Conservation (phyloP, 2,329 filamentous ascomycete genomes). For the Rutstroemia sp. region DNA sequence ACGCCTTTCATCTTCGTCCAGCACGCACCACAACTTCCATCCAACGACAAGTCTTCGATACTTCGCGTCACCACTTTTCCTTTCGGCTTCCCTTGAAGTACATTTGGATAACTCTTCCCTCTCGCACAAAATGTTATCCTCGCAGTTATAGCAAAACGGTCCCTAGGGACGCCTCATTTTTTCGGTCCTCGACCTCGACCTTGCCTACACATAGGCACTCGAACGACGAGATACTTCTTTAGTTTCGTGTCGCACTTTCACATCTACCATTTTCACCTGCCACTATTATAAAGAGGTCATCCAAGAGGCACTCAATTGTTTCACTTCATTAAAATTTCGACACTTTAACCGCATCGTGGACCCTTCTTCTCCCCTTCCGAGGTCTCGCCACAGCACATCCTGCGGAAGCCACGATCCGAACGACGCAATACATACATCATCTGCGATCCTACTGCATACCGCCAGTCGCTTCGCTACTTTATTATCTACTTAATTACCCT, state of each 20-base stretch:
- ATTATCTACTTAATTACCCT: constrained; percentile 7
- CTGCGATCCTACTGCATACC: not conserved
- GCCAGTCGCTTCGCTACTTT: constrained; percentile 2
- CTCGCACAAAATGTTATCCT: constrained; percentile 23
- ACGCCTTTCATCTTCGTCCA: not conserved
- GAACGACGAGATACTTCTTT: constrained; percentile 8
- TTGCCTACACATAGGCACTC: constrained; percentile 6
- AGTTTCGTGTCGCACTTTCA: not conserved
- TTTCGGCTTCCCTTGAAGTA: constrained; percentile 5
- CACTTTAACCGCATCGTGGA: not conserved
- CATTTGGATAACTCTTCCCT: constrained; percentile 18
- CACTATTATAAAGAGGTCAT: not conserved
- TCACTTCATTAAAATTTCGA: constrained; percentile 1
- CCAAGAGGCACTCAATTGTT: not conserved
- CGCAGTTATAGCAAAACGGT: constrained; percentile 35
- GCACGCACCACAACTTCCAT: not conserved
- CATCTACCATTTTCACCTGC: not conserved
- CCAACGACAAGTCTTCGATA: not conserved
- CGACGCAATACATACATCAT: not conserved
- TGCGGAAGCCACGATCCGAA: not conserved
- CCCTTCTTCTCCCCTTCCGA: not conserved
- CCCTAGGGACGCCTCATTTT: constrained; percentile 37
- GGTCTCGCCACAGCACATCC: not conserved
- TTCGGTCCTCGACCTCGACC: constrained; percentile 16
- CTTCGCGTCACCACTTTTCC: not conserved